Conservation (phyloP, 2,329 filamentous ascomycete species). For the Ilyonectria robusta region DNA sequence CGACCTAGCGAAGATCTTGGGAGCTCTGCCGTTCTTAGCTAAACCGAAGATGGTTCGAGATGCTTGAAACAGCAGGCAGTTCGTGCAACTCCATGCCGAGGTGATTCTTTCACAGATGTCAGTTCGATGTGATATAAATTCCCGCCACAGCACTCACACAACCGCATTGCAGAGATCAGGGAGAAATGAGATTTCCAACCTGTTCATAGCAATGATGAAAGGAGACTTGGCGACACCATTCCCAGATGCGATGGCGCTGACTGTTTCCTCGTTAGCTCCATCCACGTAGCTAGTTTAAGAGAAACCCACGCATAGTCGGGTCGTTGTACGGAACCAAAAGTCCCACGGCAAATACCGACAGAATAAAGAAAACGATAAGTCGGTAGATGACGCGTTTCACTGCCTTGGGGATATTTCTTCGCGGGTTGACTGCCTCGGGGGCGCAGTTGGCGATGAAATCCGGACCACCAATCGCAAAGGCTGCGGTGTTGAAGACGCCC, state of each 20-base stretch:
- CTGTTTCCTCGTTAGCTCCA: background rate
- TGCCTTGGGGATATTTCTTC: conserved; percentile 22
- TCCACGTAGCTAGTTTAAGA: too few relatives aligned
- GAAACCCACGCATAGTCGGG: conserved; percentile 10
- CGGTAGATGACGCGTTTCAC: conserved; percentile 11
- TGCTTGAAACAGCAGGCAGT: conserved; percentile 16
- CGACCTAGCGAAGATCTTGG: conserved; percentile 10
- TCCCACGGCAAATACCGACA: conserved; percentile 12
- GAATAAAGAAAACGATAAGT: conserved; percentile 16
- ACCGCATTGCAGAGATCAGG: conserved; percentile 16
- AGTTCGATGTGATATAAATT: background rate
- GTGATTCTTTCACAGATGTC: conserved; percentile 5
- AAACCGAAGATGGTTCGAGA: conserved; percentile 17
- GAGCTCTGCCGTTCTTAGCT: conserved; percentile 16
- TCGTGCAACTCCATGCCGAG: conserved; percentile 19
- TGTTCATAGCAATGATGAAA: conserved; percentile 23
- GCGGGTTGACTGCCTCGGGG: conserved; percentile 14
- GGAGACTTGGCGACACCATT: conserved; percentile 23
- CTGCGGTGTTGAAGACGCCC: conserved; percentile 12
- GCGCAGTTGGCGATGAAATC: conserved; percentile 20
- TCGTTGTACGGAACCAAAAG: conserved; percentile 16
- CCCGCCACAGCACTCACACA: background rate
- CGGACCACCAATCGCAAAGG: conserved; percentile 16
- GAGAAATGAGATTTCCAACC: conserved; percentile 13
- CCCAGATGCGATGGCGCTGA: conserved; percentile 12